Evolutionary conservation across 139 green algal species (phyloP), one percentile per base, ranked within the genome.

Genomic region (Dunaliella primolecta): DNA sequence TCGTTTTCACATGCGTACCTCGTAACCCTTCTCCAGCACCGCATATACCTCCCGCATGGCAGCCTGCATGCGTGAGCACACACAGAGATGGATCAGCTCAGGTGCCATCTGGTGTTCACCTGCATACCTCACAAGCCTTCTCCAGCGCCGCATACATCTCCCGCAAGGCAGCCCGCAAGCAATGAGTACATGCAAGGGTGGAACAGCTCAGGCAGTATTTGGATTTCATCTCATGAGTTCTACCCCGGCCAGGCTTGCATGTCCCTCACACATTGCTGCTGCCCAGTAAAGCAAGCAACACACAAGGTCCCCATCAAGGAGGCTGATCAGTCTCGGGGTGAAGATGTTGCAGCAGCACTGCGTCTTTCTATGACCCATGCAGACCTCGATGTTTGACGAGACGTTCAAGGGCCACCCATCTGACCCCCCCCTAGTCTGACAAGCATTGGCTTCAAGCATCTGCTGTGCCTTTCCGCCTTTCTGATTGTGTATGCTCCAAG

Each of bases 111-210:
- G n/a, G n/a, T n/a, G n/a, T n/a, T n/a, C n/a, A n/a, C n/a, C n/a
- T n/a, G n/a, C n/a, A n/a, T n/a, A n/a, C n/a, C 55, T 84, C 80
- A 3, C 80, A 46, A 31, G 36, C 34, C 80, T 84, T 84, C 27
- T 56, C 80, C 46, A 36, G 3, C 2, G n/a, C 30, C 1, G 56
- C 55, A 31, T 56, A 3, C 25, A 46, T n/a, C 80, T 84, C 80
- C 3, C 80, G 80, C 80, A 84, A 33, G 38, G 75, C 20, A 29
- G 80, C 75, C 80, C 77, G 78, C 23, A 36, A 1, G 34, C 3
- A n/a, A 11, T 32, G 29, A 77, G 21, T 2, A 77, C 27, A 32
- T 3, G 21, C 71, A 77, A 15, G 23, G 56, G 20, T 29, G 23
- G 56, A 23, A 20, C 20, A 72, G 23, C 20, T 29, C 56, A n/a